These are phyloP conservation scores for Cryptosporidium meleagridis DNA, from an alignment of 169 alveolate genomes.

Conservation along the genomic window DNA sequence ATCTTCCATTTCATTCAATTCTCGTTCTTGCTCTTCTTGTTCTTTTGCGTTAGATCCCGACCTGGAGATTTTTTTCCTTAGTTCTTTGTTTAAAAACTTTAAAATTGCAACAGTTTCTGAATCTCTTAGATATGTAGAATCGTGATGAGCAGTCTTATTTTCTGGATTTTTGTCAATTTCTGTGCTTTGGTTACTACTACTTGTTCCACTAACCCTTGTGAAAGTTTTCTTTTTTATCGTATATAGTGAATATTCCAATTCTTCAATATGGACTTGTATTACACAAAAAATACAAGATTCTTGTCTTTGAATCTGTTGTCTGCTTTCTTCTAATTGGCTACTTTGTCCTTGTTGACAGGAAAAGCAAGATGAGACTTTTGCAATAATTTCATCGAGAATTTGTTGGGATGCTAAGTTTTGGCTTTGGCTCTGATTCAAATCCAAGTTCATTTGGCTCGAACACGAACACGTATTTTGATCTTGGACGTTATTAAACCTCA, in stretches of 20 bases:
- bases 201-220: background rate
- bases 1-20: background rate
- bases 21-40: background rate
- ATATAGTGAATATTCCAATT: constrained; percentile 32
- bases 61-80: constrained; percentile 1
- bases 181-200: background rate
- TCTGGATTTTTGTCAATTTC: background rate
- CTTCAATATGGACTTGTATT: constrained; percentile 35
- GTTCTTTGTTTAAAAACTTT: constrained; percentile 33
- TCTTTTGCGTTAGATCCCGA: background rate
- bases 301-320: background rate
- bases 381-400: constrained; percentile 10
- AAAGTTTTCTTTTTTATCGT: constrained; percentile 20
- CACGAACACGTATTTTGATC: background rate
- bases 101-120: constrained; percentile 33
- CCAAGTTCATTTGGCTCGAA: too few relatives aligned
- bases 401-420: background rate
- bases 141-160: background rate
- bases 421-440: background rate
- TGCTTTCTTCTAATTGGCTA: background rate
- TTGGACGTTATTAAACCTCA: background rate
- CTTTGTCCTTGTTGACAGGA: background rate
- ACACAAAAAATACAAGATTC: constrained; percentile 24
- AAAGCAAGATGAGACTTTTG: constrained; percentile 43
- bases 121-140: constrained; percentile 48